Percentiles rank a stretch among this genome's conserved stretches.
phyloP scores from a whole-genome alignment of 2,329 filamentous ascomycete species.

The Dothidotthia symphoricarpi region DNA sequence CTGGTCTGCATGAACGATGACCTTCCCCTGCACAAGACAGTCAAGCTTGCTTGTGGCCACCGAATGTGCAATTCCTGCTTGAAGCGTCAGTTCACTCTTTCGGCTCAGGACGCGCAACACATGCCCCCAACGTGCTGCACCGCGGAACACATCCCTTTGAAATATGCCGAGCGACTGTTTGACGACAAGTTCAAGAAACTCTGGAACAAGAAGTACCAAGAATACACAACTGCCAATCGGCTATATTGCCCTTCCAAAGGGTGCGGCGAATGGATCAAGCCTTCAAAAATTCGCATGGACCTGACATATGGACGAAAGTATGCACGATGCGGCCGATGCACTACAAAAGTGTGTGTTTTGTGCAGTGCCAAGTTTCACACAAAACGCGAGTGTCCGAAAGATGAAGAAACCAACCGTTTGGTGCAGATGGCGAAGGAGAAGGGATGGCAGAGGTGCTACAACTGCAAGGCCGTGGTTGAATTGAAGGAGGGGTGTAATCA shows the following conservation, averaged over 20 bases:
- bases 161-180: conserved; percentile 74
- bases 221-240: conserved; percentile 71
- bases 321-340: conserved; percentile 69
- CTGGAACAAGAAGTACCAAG: conserved; percentile 79
- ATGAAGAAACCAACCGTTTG: conserved; percentile 64
- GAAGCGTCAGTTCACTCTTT: conserved; percentile 70
- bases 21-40: conserved; percentile 60
- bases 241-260: conserved; percentile 72
- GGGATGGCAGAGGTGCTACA: conserved; percentile 74
- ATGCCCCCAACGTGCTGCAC: conserved; percentile 87
- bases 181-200: conserved; percentile 69
- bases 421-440: conserved; percentile 64
- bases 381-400: conserved; percentile 65
- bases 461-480: conserved; percentile 72
- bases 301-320: conserved; percentile 55
- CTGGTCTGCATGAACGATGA: conserved; percentile 69
- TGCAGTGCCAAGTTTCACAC: conserved; percentile 75
- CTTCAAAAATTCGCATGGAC: conserved; percentile 62
- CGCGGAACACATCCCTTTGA: conserved; percentile 67
- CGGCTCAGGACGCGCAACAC: conserved; percentile 70
- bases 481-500: conserved; percentile 82
- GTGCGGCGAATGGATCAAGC: conserved; percentile 79
- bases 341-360: conserved; percentile 68
- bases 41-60: conserved; percentile 74
- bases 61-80: conserved; percentile 78